Percentiles rank a stretch among this genome's conserved stretches.
phyloP scores from a whole-genome alignment of 441 rosid species.

The Gossypium gossypioides region DNA sequence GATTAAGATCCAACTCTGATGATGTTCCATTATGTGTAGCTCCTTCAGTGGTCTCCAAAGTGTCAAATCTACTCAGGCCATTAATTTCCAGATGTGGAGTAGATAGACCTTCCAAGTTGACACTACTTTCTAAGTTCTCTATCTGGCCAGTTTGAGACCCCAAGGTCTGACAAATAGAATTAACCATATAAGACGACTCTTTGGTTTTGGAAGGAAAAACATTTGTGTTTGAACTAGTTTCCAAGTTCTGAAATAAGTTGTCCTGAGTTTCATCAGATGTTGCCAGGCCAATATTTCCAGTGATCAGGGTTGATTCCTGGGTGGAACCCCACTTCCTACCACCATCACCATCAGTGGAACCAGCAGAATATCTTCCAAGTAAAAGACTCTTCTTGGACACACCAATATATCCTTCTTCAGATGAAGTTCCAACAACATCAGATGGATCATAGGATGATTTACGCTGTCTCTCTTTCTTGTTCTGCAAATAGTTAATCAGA shows the following conservation, averaged over 20 bases:
- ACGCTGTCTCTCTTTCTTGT: conserved; percentile 84
- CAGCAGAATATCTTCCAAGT: conserved; percentile 74
- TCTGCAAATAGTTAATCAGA: conserved; percentile 83
- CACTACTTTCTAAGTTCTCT: conserved; percentile 43
- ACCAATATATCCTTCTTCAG: conserved; percentile 75
- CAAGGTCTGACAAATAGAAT: conserved; percentile 37
- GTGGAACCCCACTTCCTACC: conserved; percentile 79
- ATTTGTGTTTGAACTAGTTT: conserved; percentile 42
- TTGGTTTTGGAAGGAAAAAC: conserved; percentile 34
- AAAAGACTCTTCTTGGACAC: conserved; percentile 57
- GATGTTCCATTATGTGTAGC: conserved; percentile 35
- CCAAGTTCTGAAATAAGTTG: conserved; percentile 52
- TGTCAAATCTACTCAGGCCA: conserved; percentile 40
- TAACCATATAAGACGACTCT: conserved; percentile 36
- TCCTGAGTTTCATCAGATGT: conserved; percentile 60
- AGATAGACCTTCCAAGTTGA: conserved; percentile 41
- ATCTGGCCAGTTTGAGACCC: conserved; percentile 29
- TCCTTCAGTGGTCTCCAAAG: conserved; percentile 27
- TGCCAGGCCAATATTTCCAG: conserved; percentile 40
- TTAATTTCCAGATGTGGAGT: conserved; percentile 41
- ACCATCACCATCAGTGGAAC: conserved; percentile 72
- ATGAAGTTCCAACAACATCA: conserved; percentile 79
- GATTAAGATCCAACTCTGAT: conserved; percentile 38
- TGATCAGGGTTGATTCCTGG: conserved; percentile 46
- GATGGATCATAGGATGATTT: conserved; percentile 74